phyloP scores from a whole-genome alignment of 768 basidiomycete genomes.

The Imleria badia region DNA sequence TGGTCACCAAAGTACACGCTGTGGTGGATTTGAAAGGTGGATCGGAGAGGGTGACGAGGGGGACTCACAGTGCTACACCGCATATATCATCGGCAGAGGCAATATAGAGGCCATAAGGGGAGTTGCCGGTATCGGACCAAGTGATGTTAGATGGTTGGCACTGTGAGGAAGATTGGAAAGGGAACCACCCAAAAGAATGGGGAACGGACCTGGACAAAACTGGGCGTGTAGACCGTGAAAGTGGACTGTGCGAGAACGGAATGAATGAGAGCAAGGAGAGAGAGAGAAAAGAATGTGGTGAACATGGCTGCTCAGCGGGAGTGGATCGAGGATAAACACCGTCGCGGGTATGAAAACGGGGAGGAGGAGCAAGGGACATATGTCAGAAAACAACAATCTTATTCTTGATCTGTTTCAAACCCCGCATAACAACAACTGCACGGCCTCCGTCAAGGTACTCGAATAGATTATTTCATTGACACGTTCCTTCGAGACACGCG shows the following conservation, averaged over 20 bases:
- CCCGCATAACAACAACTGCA: conserved; percentile 20
- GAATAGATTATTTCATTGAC: background rate
- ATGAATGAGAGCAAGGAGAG: conserved; percentile 60
- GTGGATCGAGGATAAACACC: conserved; percentile 10
- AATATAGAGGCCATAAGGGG: conserved; percentile 60
- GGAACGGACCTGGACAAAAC: conserved; percentile 48
- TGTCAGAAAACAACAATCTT: conserved; percentile 1
- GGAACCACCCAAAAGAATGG: background rate
- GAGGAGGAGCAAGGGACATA: background rate
- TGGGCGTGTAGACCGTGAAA: conserved; percentile 53
- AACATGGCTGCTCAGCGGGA: conserved; percentile 52
- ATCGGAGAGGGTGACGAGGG: background rate
- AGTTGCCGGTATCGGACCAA: conserved; percentile 44
- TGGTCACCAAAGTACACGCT: conserved; percentile 65
- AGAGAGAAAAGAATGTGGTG: conserved; percentile 72
- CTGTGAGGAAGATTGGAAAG: conserved; percentile 34
- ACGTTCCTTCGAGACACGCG: background rate
- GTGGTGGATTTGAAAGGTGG: conserved; percentile 6
- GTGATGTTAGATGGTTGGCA: conserved; percentile 50
- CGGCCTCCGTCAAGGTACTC: background rate
- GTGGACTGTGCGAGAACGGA: conserved; percentile 47
- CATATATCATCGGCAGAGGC: conserved; percentile 56
- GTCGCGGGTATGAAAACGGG: conserved; percentile 16
- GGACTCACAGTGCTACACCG: conserved; percentile 55
- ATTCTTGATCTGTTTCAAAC: conserved; percentile 20